Evolutionary conservation across 768 basidiomycete genomes (phyloP), one percentile per base, ranked within the genome.

Genomic region (Pulveroboletus frians): DNA sequence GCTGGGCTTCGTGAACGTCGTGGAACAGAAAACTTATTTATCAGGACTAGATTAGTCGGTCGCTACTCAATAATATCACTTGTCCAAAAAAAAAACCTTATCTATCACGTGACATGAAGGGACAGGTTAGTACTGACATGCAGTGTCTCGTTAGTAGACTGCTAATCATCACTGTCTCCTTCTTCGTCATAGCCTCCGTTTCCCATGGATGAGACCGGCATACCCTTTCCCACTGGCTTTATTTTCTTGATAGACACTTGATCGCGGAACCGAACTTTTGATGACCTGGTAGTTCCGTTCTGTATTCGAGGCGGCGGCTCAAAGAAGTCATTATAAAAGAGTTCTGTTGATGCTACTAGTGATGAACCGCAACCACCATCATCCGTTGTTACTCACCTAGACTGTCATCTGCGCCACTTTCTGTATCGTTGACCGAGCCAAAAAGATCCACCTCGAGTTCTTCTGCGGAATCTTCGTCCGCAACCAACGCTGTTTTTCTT

Each of bases 171-270:
- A 5, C 69, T 60, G 0, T 73, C 73, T 1, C 73, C 73, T 11
- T 74, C 70, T 27, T 72, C 70, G 5, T 70, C 66, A 30, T 63
- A 63, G 10, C 63, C 65, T 5, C 64, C 66, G 1, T 61, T 62
- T 27, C 61, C 67, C 59, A 75, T 68, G 15, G 62, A 55, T 8
- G 69, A 76, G 18, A 85, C 59, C 4, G 84, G 79, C 47, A 79
- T 69, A 40, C 78, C 80, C 63, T 79, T 89, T 3, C 85, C 85
- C 18, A 80, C 78, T 1, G 84, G 72, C 57, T 83, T 84, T 60
- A 93, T 92, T 39, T 79, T 85, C 70, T 84, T 92, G 32, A 93
- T 85, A 32, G 81, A 73, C 23, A 94, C 92, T 59, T 84, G 76
- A 4, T 90, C 85, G 59, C 84, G 78, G 64, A 94, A 94, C 18